A percentile compares a stretch with the other conserved stretches of the same genome.
Evolutionary conservation across 2,329 filamentous ascomycete species (phyloP).

Genomic region (Xylaria sp.): DNA sequence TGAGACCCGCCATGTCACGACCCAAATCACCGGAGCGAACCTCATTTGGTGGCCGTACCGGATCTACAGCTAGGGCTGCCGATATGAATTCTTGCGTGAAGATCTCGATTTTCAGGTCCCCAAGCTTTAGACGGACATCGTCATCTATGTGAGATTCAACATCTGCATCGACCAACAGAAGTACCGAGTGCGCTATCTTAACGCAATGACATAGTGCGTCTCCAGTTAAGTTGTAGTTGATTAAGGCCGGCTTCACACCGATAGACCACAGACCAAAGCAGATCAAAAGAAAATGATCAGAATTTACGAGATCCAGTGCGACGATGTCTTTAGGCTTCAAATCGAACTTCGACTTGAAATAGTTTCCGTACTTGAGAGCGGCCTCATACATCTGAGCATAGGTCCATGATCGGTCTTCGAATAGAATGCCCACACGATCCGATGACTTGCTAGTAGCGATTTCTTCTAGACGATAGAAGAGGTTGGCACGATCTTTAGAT

Average conservation of each 20-base stretch:
- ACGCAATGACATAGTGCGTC: slow-evolving; percentile 80
- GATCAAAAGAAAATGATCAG: slow-evolving; percentile 78
- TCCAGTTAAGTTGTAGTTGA: slow-evolving; percentile 85
- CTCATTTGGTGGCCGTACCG: slow-evolving; percentile 67
- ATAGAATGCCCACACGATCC: slow-evolving; percentile 71
- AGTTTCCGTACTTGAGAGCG: slow-evolving; percentile 77
- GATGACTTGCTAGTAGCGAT: slow-evolving; percentile 64
- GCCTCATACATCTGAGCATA: slow-evolving; percentile 80
- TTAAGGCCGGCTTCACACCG: slow-evolving; percentile 83
- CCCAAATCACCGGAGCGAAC: slow-evolving; percentile 61
- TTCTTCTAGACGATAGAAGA: slow-evolving; percentile 80
- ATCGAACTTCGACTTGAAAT: slow-evolving; percentile 72
- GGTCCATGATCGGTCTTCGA: slow-evolving; percentile 74
- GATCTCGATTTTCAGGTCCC: slow-evolving; percentile 67
- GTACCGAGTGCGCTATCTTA: slow-evolving; percentile 69
- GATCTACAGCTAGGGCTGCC: slow-evolving; percentile 61
- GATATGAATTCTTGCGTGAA: slow-evolving; percentile 68
- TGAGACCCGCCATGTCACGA: slow-evolving; percentile 74
- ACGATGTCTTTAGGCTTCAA: slow-evolving; percentile 79
- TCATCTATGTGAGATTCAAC: slow-evolving; percentile 67
- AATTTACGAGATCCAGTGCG: slow-evolving; percentile 84
- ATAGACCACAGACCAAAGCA: slow-evolving; percentile 84
- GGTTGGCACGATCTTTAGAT: slow-evolving; percentile 69
- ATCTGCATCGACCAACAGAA: slow-evolving; percentile 75
- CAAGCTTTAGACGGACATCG: slow-evolving; percentile 63